phyloP scores from a whole-genome alignment of 768 basidiomycete species.

The Pseudohyphozyma bogoriensis region DNA sequence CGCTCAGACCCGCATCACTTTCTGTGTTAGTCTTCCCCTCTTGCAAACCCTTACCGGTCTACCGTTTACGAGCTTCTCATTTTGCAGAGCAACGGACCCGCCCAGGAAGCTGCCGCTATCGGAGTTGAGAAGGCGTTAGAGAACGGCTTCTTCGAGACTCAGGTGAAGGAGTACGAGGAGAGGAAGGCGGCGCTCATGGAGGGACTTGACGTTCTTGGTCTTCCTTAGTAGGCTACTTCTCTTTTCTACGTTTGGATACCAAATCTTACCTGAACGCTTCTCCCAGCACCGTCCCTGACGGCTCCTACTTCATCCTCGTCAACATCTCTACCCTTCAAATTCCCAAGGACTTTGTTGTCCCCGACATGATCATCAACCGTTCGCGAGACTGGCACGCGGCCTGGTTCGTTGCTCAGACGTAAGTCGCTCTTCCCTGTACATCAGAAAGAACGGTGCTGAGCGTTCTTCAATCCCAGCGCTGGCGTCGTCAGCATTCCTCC shows the following conservation, averaged over 20 bases:
- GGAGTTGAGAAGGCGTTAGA: slow-evolving; percentile 74
- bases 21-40: too few species aligned
- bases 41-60: slow-evolving; percentile 59
- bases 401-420: slow-evolving; percentile 34
- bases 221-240: slow-evolving; percentile 24
- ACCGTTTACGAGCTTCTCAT: slow-evolving; percentile 48
- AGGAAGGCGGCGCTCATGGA: slow-evolving; percentile 62
- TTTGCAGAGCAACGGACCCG: slow-evolving; percentile 16
- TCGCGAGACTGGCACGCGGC: slow-evolving; percentile 39
- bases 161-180: slow-evolving; percentile 66
- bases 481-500: slow-evolving; percentile 26
- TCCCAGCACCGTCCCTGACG: slow-evolving; percentile 77
- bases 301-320: slow-evolving; percentile 79
- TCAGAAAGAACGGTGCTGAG: slow-evolving; percentile 42
- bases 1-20: slow-evolving; percentile 81
- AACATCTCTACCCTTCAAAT: slow-evolving; percentile 39
- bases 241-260: not conserved
- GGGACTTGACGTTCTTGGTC: slow-evolving; percentile 60
- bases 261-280: slow-evolving; percentile 33
- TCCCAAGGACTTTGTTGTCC: slow-evolving; percentile 37
- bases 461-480: not conserved
- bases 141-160: slow-evolving; percentile 65
- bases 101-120: slow-evolving; percentile 48
- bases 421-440: not conserved
- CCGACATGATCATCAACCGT: slow-evolving; percentile 36